Conservation (phyloP, 2,329 filamentous ascomycete species). For the Septoria petroselini region DNA sequence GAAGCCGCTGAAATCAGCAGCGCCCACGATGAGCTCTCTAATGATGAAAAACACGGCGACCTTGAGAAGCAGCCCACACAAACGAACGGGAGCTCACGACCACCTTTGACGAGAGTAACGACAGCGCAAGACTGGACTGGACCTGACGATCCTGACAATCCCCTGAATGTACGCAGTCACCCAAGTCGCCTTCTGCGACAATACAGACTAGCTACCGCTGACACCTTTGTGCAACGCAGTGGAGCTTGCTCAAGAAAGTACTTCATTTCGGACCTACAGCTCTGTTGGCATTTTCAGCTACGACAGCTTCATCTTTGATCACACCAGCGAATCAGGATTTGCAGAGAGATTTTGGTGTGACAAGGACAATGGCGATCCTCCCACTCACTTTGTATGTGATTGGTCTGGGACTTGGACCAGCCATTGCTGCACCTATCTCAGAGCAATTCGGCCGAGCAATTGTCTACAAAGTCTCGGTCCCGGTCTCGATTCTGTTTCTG, state of each 20-base stretch:
- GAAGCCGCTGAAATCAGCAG: constrained; percentile 21
- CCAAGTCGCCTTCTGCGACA: too few relatives aligned
- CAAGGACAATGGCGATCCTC: constrained; percentile 56
- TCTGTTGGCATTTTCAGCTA: constrained; percentile 30
- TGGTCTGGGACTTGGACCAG: constrained; percentile 65
- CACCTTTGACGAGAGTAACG: constrained; percentile 7
- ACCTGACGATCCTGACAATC: constrained; percentile 29
- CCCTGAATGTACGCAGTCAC: constrained; percentile 12
- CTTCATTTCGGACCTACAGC: constrained; percentile 22
- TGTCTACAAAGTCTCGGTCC: constrained; percentile 38
- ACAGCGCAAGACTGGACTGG: constrained; percentile 32
- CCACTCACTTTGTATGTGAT: constrained; percentile 57
- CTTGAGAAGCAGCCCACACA: constrained; percentile 14
- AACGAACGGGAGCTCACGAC: constrained; percentile 2
- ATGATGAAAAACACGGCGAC: constrained; percentile 27
- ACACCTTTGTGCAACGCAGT: not conserved
- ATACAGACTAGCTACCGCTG: not conserved
- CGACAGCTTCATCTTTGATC: constrained; percentile 28
- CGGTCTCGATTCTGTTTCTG: constrained; percentile 39
- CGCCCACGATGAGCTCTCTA: constrained; percentile 13
- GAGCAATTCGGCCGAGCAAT: constrained; percentile 38
- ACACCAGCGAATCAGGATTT: constrained; percentile 27
- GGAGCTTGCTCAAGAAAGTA: constrained; percentile 22
- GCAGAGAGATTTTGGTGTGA: constrained; percentile 50
- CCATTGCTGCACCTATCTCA: constrained; percentile 41